Base-by-base conservation (phyloP, 164 flowering plant species). In the Dillenia turbinata region DNA sequence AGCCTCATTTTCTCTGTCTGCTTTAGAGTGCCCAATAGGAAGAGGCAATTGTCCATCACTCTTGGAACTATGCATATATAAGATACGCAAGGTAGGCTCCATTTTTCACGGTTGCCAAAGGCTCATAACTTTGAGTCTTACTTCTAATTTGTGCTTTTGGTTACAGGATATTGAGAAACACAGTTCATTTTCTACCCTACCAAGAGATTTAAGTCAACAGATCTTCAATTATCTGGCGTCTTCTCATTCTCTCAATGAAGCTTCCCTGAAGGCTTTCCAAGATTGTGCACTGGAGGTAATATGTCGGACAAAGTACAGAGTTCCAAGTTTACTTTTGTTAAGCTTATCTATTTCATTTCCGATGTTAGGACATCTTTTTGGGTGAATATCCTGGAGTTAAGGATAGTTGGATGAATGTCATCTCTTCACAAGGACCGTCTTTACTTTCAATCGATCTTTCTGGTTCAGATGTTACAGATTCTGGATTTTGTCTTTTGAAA, bases 251-350 rank as follows among this genome's bases (percentile, higher is more conserved):
- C 78, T 95, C 46, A 82, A 67, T 66, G 79, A 75, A 53, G 61
- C 43, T 57, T 68, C 72, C 53, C 79, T 92, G 60, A 81, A 84
- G 73, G 85, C 89, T 45, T 95, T 95, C 75, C 81, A 86, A 55
- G 93, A 95, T 68, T 95, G 97, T 75, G 94, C 84, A 56, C 82
- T 90, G 51, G 81, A 95, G 95, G 97, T 95, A 77, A 49, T 47
- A 15, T 47, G 2, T 22, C 24, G 9, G 16, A n/a, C 13, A 49
- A 54, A 50, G 7, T 33, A 47, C 1, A 19, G 22, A 19, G 22
- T 19, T 19, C 22, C 22, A 19, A 19, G 22, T 19, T 19, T 19
- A 19, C 22, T 12, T 1, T 13, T 49, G 7, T 57, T 5, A 57
- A 24, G 54, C 47, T 47, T 53, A 40, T 54, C 22, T 54, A 46